Base-by-base conservation (phyloP, 2,329 filamentous ascomycete species). In the Hysterium pulicare region DNA sequence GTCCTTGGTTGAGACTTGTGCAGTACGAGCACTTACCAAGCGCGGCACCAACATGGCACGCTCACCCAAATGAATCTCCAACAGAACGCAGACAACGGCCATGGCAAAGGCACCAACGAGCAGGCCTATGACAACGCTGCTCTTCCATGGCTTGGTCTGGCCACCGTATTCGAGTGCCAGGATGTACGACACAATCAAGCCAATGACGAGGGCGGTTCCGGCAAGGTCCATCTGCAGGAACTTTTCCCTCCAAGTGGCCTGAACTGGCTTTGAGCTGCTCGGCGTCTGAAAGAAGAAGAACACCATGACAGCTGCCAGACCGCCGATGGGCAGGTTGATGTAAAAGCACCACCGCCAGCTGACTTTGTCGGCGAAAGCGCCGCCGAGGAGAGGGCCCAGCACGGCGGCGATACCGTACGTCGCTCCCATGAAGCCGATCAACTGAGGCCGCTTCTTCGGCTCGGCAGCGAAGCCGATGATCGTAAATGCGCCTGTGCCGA, bases 261-360 rank as follows among this genome's bases (percentile, higher is more conserved):
- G 41, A 6, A 51, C 40, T 20, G 48, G 36, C 42, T 55, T 39
- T 38, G 55, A 41, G 13, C 20, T 39, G 64, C 41, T 65, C 38
- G 51, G 65, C 33, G 48, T 55, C n/a, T 55, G 50, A 47, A 73
- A 58, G 38, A 70, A 57, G 42, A 71, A 47, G 34, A 71, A 50
- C 35, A 71, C 64, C 9, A 59, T 48, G 5, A 60, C 52, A 9
- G 55, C 55, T 1, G 65, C 56, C 4, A 67, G 30, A 10, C 58
- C 70, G 11, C 71, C 71, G 32, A 74, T 66, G 0, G 71, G 70
- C 0, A 74, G 59, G 43, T 73, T 73, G 50, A 71, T 69, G 50
- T 64, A 66, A 42, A 67, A 67, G 48, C 60, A 61, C 60, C 61
- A 67, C 32, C 69, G 45, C 69, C 69, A 71, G n/a, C 49, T 53